Percentiles rank a stretch among this genome's conserved stretches.
Conservation (phyloP, 441 rosid genomes). For the Brassica balearica region DNA sequence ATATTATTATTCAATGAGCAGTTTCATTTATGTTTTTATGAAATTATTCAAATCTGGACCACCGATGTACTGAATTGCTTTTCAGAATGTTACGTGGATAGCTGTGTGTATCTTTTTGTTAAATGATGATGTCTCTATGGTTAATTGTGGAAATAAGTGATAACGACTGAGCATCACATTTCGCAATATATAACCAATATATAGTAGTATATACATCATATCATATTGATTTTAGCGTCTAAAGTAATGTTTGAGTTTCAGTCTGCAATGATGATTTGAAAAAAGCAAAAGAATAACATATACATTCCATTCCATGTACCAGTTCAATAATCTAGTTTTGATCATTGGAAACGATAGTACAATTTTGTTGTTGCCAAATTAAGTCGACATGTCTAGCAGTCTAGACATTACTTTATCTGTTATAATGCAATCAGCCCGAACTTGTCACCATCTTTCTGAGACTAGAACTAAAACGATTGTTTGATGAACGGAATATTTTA, state of each 20-base stretch:
- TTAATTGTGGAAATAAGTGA: constrained; percentile 35
- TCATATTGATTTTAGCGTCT: constrained; percentile 11
- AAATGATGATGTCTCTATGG: constrained; percentile 21
- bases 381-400: no score
- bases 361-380: no score
- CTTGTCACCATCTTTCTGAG: no score
- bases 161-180: constrained; percentile 33
- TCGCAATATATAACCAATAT: neutral
- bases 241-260: constrained; percentile 17
- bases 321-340: neutral
- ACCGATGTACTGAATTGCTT: constrained; percentile 20
- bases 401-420: no score
- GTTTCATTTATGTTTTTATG: constrained; percentile 22
- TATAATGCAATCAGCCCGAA: no score
- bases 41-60: constrained; percentile 44
- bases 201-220: constrained; percentile 7
- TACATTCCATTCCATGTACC: neutral
- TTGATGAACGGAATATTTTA: no score
- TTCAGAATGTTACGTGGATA: constrained; percentile 13
- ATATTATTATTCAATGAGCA: constrained; percentile 13
- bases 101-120: neutral
- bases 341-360: neutral
- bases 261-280: constrained; percentile 18
- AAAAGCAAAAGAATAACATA: no score
- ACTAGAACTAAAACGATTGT: no score